Percentiles rank a stretch among this genome's conserved stretches.
Evolutionary conservation across 495 filamentous ascomycete species (phyloP).

Genomic region (Penicillium maclennaniae): DNA sequence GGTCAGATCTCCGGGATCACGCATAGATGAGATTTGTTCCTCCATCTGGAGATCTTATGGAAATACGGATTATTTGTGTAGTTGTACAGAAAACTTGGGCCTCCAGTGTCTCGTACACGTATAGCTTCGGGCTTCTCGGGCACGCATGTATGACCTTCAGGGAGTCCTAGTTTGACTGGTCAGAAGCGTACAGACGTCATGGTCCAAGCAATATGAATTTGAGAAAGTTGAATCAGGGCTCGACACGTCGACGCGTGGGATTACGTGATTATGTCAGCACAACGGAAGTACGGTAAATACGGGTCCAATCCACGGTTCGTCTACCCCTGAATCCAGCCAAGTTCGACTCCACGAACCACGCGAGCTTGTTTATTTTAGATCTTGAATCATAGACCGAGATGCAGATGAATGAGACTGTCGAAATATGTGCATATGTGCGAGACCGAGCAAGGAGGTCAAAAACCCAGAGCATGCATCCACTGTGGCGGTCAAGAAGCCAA

Average conservation of each 20-base stretch:
- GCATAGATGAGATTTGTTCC: conserved; percentile 4
- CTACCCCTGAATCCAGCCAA: conserved; percentile 27
- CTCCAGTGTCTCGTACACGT: not conserved
- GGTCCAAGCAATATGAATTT: no score
- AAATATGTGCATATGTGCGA: not conserved
- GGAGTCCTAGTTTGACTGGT: not conserved
- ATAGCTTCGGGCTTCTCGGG: not conserved
- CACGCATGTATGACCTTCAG: not conserved
- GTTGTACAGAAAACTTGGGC: not conserved
- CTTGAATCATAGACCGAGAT: not conserved
- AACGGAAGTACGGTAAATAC: not conserved
- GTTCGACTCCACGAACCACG: conserved; percentile 14
- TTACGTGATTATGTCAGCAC: conserved; percentile 10
- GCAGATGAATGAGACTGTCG: not conserved
- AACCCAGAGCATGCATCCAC: not conserved
- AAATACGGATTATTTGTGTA: not conserved
- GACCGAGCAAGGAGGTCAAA: conserved; percentile 10
- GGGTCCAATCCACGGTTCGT: conserved; percentile 34
- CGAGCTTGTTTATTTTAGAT: conserved; percentile 22
- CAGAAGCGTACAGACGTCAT: not conserved
- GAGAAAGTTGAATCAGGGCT: not conserved
- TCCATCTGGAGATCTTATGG: not conserved
- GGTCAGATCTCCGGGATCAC: not conserved
- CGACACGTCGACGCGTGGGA: not conserved
- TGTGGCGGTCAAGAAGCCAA: conserved; percentile 6